Evolutionary conservation across 139 green algal species (phyloP), one percentile per base, ranked within the genome.

Genomic region (Coelastrella sp.): DNA sequence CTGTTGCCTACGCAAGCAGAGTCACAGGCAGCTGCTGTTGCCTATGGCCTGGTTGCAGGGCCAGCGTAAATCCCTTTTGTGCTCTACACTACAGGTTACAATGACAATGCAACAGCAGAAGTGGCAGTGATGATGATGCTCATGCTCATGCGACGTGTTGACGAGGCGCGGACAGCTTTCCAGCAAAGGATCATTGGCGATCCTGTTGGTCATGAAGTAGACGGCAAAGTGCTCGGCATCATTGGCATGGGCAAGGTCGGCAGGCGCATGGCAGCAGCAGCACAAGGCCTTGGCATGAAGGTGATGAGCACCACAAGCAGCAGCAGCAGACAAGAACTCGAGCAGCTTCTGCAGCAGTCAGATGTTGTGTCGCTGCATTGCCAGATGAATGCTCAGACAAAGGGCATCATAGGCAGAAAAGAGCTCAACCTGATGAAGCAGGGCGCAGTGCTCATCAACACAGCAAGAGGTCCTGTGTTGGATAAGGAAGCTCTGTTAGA

Each of bases 71-170:
- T n/a, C n/a, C n/a, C n/a, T n/a, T n/a, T n/a, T n/a, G n/a, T 57
- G 45, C 45, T 1, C 0, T 57, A 57, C 45, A 9, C 15, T 3
- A 23, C 80, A 86, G 82, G 82, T 27, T 75, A 57, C 53, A 87
- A 87, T 67, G 41, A 60, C n/a, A 43, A 64, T 11, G 69, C 82
- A 15, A 87, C 82, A 25, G 45, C 76, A n/a, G 63, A 82, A 40
- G 82, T 86, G 23, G 85, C 88, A 0, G 53, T 94, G 11, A 88
- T 91, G 86, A 86, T 92, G 85, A 85, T 91, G 74, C 86, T 94
- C 5, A 93, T 94, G 91, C 86, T 94, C 35, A 72, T 83, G 19
- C 82, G 89, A 25, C 76, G 80, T 34, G 85, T 72, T 23, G 84
- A 86, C 35, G 86, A 90, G 43, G 89, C 86, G 5, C 60, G 77